A percentile compares a stretch with the other conserved stretches of the same genome.
phyloP scores from a whole-genome alignment of 148 eudicot species.

The Camellia japonica region DNA sequence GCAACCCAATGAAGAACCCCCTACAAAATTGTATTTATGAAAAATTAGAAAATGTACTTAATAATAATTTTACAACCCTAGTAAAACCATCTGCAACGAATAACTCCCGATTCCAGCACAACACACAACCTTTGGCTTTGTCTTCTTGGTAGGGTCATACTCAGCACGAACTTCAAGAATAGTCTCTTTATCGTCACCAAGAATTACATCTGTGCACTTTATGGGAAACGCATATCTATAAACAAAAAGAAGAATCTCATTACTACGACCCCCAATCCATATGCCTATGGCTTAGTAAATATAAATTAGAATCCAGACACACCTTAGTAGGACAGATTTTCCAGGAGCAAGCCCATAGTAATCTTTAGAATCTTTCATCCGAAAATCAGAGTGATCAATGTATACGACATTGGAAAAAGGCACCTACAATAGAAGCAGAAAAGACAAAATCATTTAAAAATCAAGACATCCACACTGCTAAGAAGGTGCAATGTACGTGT shows the following conservation, averaged over 20 bases:
- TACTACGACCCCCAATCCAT: background rate
- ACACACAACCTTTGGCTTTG: slow-evolving; percentile 77
- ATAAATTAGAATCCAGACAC: slow-evolving; percentile 8
- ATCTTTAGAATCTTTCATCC: slow-evolving; percentile 93
- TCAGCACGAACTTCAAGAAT: slow-evolving; percentile 83
- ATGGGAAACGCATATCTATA: slow-evolving; percentile 89
- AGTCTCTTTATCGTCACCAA: slow-evolving; percentile 82
- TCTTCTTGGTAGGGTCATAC: slow-evolving; percentile 82
- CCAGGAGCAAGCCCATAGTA: slow-evolving; percentile 98
- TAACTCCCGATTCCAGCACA: background rate
- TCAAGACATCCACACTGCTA: background rate
- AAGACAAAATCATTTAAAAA: too few species aligned
- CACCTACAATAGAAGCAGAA: slow-evolving; percentile 39
- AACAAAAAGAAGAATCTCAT: background rate
- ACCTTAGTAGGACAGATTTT: slow-evolving; percentile 86
- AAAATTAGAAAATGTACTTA: background rate
- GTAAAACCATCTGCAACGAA: background rate
- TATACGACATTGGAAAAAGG: slow-evolving; percentile 87
- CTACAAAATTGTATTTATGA: slow-evolving; percentile 25
- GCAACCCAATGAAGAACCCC: slow-evolving; percentile 98
- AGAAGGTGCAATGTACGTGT: too few species aligned
- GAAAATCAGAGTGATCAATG: slow-evolving; percentile 89
- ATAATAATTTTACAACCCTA: background rate
- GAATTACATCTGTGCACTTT: slow-evolving; percentile 79
- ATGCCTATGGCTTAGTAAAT: background rate